phyloP scores from a whole-genome alignment of 768 basidiomycete species.

The Suillus weaverae region DNA sequence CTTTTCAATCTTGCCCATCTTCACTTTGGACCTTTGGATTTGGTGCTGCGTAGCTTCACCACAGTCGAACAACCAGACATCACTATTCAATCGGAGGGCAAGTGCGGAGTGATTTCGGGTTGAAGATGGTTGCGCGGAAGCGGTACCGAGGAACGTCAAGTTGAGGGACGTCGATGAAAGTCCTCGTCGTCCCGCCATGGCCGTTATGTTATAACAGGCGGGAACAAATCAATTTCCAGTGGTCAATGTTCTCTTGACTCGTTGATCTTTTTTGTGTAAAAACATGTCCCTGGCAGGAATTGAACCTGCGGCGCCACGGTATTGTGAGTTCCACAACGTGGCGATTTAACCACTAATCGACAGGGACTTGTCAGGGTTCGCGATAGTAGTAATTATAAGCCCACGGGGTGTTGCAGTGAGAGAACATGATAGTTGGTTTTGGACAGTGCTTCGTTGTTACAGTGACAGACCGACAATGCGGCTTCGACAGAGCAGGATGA shows the following conservation, averaged over 20 bases:
- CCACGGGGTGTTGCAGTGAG: neutral
- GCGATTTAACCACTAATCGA: constrained; percentile 46
- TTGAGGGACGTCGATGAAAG: constrained; percentile 38
- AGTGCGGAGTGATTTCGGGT: constrained; percentile 79
- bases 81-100: constrained; percentile 61
- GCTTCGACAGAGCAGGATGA: neutral
- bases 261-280: constrained; percentile 12
- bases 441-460: too few species aligned
- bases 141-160: constrained; percentile 78
- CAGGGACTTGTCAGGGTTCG: constrained; percentile 28
- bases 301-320: constrained; percentile 41
- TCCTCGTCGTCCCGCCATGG: constrained; percentile 16
- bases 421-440: too few species aligned
- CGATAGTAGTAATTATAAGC: neutral
- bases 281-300: constrained; percentile 39
- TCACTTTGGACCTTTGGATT: constrained; percentile 68
- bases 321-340: constrained; percentile 38
- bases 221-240: neutral
- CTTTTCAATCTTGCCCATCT: constrained; percentile 77
- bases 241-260: neutral
- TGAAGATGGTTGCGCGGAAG: constrained; percentile 77
- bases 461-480: too few species aligned
- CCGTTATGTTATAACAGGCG: neutral
- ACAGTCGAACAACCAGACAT: constrained; percentile 86
- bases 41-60: constrained; percentile 84